A percentile compares a stretch with the other conserved stretches of the same genome.
Conservation (phyloP, 1,139 yeast genomes). For the Yamadazyma diddensiae region DNA sequence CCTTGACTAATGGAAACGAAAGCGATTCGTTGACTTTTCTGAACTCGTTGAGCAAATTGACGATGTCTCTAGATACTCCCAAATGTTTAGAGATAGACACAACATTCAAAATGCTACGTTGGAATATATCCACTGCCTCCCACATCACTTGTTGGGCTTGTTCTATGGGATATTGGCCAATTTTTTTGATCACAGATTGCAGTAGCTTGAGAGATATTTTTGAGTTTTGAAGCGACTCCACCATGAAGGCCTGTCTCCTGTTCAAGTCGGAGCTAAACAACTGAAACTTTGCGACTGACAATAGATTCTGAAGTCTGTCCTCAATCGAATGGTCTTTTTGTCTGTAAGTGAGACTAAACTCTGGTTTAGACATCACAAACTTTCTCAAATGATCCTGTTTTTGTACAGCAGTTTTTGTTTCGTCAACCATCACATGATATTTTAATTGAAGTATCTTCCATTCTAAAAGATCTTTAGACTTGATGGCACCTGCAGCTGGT, state of each 20-base stretch:
- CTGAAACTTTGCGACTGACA: slow-evolving; percentile 36
- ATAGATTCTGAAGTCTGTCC: slow-evolving; percentile 31
- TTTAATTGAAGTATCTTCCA: slow-evolving; percentile 35
- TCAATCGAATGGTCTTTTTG: slow-evolving; percentile 15
- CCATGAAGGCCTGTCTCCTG: too few species aligned
- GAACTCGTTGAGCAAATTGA: slow-evolving; percentile 49
- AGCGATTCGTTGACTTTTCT: slow-evolving; percentile 29
- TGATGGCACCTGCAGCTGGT: not conserved
- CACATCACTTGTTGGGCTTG: slow-evolving; percentile 29
- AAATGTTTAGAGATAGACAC: slow-evolving; percentile 37
- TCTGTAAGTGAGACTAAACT: slow-evolving; percentile 23
- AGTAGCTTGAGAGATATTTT: slow-evolving; percentile 40
- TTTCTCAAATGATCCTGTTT: slow-evolving; percentile 22
- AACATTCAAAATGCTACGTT: slow-evolving; percentile 31
- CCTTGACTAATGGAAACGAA: slow-evolving; percentile 26
- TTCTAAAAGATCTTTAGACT: slow-evolving; percentile 16
- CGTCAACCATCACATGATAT: slow-evolving; percentile 17
- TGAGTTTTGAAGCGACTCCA: too few species aligned
- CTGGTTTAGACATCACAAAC: slow-evolving; percentile 26
- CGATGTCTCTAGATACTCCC: slow-evolving; percentile 55
- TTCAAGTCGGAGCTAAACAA: too few species aligned
- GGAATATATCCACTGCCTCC: slow-evolving; percentile 30
- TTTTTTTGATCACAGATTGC: slow-evolving; percentile 39
- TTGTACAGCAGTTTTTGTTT: slow-evolving; percentile 17
- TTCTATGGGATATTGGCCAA: too few species aligned